phyloP scores from a whole-genome alignment of 257 asterid genomes.

The Euphrasia confusa region DNA sequence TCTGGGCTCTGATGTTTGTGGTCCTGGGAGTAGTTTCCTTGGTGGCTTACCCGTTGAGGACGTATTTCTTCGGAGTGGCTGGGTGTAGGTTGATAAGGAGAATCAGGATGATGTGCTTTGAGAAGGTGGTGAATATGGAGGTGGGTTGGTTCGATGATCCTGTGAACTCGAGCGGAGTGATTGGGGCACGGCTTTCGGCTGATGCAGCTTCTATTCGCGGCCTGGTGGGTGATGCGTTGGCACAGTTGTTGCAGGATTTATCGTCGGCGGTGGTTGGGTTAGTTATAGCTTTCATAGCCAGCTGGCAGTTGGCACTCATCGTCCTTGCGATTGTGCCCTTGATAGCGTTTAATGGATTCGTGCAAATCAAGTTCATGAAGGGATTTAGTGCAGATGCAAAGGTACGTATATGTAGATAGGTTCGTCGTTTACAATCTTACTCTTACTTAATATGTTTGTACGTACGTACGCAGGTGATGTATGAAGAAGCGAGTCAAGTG shows the following conservation, averaged over 20 bases:
- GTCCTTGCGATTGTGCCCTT: slow-evolving; percentile 64
- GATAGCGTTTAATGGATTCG: slow-evolving; percentile 57
- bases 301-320: slow-evolving; percentile 79
- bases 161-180: slow-evolving; percentile 75
- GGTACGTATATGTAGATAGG: slow-evolving; percentile 27
- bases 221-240: slow-evolving; percentile 82
- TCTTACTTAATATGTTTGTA: no score
- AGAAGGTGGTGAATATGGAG: slow-evolving; percentile 82
- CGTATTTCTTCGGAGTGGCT: slow-evolving; percentile 72
- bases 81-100: slow-evolving; percentile 75
- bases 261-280: slow-evolving; percentile 58
- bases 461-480: slow-evolving; percentile 41
- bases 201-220: slow-evolving; percentile 82
- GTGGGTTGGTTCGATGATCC: slow-evolving; percentile 84
- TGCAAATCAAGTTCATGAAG: slow-evolving; percentile 58
- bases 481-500: slow-evolving; percentile 68
- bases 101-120: slow-evolving; percentile 70
- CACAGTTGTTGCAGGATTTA: slow-evolving; percentile 74
- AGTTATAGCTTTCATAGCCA: slow-evolving; percentile 57
- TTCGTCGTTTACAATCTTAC: no score
- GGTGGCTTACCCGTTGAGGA: slow-evolving; percentile 70
- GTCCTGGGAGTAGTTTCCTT: slow-evolving; percentile 57
- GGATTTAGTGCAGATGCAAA: slow-evolving; percentile 85
- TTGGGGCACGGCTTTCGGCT: slow-evolving; percentile 79
- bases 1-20: slow-evolving; percentile 79